A percentile compares a stretch with the other conserved stretches of the same genome.
phyloP scores from a whole-genome alignment of 1,284 basidiomycete species.

The Pisolithus thermaeus region DNA sequence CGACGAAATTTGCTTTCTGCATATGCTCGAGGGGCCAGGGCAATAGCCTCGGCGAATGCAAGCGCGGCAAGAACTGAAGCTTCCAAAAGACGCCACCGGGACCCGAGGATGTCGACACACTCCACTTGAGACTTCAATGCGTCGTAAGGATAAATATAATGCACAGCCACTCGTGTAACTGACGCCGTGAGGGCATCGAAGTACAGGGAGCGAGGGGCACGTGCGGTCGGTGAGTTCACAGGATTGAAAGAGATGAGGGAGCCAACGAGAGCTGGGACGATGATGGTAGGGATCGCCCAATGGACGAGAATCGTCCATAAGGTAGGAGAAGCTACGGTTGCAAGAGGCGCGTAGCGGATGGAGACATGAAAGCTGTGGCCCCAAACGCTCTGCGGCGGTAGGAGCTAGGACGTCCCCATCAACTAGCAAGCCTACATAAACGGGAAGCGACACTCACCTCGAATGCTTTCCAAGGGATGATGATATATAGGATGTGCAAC shows the following conservation, averaged over 20 bases:
- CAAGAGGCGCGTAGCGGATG: conserved; percentile 41
- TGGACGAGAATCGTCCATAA: conserved; percentile 49
- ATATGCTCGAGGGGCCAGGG: conserved; percentile 24
- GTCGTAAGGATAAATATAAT: conserved; percentile 46
- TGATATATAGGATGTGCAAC: conserved; percentile 37
- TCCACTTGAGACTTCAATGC: conserved; percentile 20
- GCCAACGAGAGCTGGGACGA: conserved; percentile 50
- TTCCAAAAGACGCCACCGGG: conserved; percentile 44
- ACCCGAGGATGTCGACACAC: conserved; percentile 45
- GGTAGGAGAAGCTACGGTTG: conserved; percentile 36
- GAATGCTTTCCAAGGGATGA: conserved; percentile 42
- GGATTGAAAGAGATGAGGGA: conserved; percentile 56
- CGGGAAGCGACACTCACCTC: conserved; percentile 27
- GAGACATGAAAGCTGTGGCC: conserved; percentile 18
- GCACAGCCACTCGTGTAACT: conserved; percentile 53
- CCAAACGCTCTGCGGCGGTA: conserved; percentile 8
- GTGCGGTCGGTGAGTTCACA: conserved; percentile 21
- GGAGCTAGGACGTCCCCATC: conserved; percentile 15
- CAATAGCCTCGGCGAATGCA: conserved; percentile 57
- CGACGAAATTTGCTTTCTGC: conserved; percentile 24
- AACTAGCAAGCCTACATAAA: conserved; percentile 8
- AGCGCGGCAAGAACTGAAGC: conserved; percentile 52
- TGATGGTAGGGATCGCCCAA: conserved; percentile 52
- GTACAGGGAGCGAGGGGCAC: conserved; percentile 22
- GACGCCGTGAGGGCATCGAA: conserved; percentile 57